These are phyloP conservation scores for Coniosporium tulheliwenetii DNA, from an alignment of 2,329 filamentous ascomycete genomes.

Conservation along the genomic window DNA sequence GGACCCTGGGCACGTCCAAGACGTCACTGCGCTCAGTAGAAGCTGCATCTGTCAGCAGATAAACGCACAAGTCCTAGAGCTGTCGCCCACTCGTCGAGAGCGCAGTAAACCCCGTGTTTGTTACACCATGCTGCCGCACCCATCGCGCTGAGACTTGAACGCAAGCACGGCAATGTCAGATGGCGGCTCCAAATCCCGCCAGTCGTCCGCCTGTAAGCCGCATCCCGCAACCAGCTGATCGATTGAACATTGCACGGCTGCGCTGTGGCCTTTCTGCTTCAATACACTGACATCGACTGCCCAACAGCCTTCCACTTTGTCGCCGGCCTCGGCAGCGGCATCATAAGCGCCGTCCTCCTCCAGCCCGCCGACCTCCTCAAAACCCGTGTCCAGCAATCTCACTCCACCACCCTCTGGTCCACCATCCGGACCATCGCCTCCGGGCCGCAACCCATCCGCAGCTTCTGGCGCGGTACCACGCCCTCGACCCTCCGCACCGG, in stretches of 20 bases:
- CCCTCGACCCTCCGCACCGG: constrained; percentile 90
- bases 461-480: constrained; percentile 82
- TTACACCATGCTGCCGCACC: background rate
- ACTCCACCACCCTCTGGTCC: constrained; percentile 45
- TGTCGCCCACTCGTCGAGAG: no score
- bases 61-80: no score
- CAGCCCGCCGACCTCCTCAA: constrained; percentile 95
- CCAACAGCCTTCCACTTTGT: constrained; percentile 64
- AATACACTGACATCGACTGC: background rate
- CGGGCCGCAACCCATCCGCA: constrained; percentile 49
- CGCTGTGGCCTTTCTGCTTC: background rate
- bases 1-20: no score
- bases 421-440: constrained; percentile 56
- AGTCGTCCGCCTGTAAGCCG: constrained; percentile 33
- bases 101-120: no score
- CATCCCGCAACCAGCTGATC: background rate
- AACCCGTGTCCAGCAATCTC: constrained; percentile 84
- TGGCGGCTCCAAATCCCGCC: constrained; percentile 27
- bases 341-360: constrained; percentile 75
- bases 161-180: constrained; percentile 32
- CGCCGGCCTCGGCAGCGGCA: constrained; percentile 74
- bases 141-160: constrained; percentile 1
- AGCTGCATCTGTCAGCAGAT: no score
- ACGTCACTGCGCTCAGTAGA: no score
- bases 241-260: no score